These are phyloP conservation scores for Saccharomycopsis guyanensis DNA, from an alignment of 805 yeast genomes.

Conservation along the genomic window DNA sequence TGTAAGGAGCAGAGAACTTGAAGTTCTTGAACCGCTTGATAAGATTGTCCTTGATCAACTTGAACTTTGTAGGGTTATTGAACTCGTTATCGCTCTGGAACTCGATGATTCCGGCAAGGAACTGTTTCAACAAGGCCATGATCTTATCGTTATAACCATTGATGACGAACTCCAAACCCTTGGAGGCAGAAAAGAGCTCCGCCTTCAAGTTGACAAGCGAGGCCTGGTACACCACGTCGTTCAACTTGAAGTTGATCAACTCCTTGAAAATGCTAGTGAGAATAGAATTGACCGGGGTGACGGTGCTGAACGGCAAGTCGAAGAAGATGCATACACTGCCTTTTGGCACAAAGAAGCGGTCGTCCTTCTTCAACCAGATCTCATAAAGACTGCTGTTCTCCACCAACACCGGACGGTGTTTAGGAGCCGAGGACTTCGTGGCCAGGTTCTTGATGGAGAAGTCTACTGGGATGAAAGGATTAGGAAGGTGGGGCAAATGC, in stretches of 20 bases:
- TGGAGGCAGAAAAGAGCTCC: constrained; percentile 49
- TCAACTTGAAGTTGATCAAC: constrained; percentile 65
- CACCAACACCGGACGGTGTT: constrained; percentile 50
- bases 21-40: constrained; percentile 59
- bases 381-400: constrained; percentile 40
- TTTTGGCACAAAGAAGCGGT: constrained; percentile 82
- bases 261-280: constrained; percentile 59
- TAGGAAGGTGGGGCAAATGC: constrained; percentile 45
- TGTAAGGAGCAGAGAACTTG: constrained; percentile 68
- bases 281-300: constrained; percentile 51
- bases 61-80: constrained; percentile 43
- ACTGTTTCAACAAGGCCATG: constrained; percentile 49
- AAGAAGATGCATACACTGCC: constrained; percentile 61
- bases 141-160: constrained; percentile 83
- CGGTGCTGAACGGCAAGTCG: constrained; percentile 54
- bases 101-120: constrained; percentile 43
- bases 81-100: constrained; percentile 16
- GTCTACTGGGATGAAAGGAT: constrained; percentile 75
- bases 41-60: constrained; percentile 55
- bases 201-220: constrained; percentile 68
- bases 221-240: constrained; percentile 77
- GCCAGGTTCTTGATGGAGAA: constrained; percentile 50
- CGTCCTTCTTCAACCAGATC: constrained; percentile 88
- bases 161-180: constrained; percentile 61
- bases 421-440: background rate